Conservation (phyloP, 306 rosid genomes). For the Medicago ruthenica region DNA sequence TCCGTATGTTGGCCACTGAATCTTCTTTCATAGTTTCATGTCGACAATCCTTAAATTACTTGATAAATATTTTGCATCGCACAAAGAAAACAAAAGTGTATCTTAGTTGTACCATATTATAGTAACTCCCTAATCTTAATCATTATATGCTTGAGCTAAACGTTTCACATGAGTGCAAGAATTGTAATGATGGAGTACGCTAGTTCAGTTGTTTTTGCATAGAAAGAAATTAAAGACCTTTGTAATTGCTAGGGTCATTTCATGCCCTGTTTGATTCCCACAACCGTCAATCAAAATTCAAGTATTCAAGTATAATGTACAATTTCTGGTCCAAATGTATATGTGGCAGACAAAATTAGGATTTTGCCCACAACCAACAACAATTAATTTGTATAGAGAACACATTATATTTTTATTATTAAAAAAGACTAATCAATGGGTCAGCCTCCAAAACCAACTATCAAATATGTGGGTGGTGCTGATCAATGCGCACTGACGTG, state of each 20-base stretch:
- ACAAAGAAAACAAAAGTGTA: conserved; percentile 51
- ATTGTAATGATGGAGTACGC: not conserved
- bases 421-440: conserved; percentile 32
- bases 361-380: conserved; percentile 49
- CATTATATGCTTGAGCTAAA: conserved; percentile 27
- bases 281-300: conserved; percentile 43
- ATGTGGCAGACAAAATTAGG: conserved; percentile 65
- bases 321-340: conserved; percentile 33
- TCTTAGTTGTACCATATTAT: conserved; percentile 17
- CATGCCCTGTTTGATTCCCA: conserved; percentile 59
- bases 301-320: conserved; percentile 6
- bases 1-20: conserved; percentile 76
- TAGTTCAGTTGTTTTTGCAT: conserved; percentile 37
- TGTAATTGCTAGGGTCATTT: conserved; percentile 55
- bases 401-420: not conserved
- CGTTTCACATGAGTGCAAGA: conserved; percentile 17
- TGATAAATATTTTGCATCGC: conserved; percentile 37
- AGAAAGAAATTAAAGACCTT: conserved; percentile 52
- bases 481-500: conserved; percentile 41
- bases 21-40: conserved; percentile 12
- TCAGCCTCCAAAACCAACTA: conserved; percentile 40
- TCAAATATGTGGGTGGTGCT: conserved; percentile 46
- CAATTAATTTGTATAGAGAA: conserved; percentile 15
- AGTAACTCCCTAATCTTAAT: not conserved
- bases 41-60: conserved; percentile 40